Percentiles rank a stretch among this genome's conserved stretches.
phyloP scores from a whole-genome alignment of 345 rosid species.

The Dovyalis caffra region DNA sequence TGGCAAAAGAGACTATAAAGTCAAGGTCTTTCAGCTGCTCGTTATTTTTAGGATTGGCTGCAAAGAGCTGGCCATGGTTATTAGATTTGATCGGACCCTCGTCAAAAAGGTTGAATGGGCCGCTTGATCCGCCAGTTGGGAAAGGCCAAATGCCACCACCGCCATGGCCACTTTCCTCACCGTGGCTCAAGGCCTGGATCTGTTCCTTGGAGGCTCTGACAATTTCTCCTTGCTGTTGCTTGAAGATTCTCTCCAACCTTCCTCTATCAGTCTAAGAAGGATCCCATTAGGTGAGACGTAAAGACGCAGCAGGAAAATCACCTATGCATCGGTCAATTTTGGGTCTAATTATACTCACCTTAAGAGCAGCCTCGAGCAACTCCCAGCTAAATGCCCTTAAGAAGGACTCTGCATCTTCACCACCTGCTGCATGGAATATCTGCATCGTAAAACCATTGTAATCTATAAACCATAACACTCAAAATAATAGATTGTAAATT shows the following conservation, averaged over 20 bases:
- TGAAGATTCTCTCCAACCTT: conserved; percentile 17
- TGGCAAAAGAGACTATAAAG: conserved; percentile 19
- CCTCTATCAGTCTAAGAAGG: conserved; percentile 25
- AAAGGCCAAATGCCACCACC: conserved; percentile 39
- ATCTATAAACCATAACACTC: not conserved
- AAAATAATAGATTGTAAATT: too few species aligned
- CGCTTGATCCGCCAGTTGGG: conserved; percentile 5
- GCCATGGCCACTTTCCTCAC: conserved; percentile 13
- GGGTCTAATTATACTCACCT: not conserved
- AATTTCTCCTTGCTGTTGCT: not conserved
- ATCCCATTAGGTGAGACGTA: too few species aligned
- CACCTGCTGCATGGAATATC: conserved; percentile 13
- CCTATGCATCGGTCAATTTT: too few species aligned
- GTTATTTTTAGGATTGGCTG: conserved; percentile 2
- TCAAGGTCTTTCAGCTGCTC: conserved; percentile 20
- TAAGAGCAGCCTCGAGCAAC: conserved; percentile 28
- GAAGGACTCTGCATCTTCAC: conserved; percentile 9
- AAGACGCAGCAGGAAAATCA: too few species aligned
- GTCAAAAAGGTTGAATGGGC: conserved; percentile 21
- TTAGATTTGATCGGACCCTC: not conserved
- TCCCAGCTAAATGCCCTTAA: conserved; percentile 27
- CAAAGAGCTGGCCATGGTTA: conserved; percentile 10
- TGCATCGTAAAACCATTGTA: conserved; percentile 1
- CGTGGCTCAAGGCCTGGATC: conserved; percentile 18
- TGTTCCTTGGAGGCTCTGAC: conserved; percentile 27